Evolutionary conservation across 1,284 basidiomycete species (phyloP), one percentile per base, ranked within the genome.

Genomic region (Retiboletus flavoniger): DNA sequence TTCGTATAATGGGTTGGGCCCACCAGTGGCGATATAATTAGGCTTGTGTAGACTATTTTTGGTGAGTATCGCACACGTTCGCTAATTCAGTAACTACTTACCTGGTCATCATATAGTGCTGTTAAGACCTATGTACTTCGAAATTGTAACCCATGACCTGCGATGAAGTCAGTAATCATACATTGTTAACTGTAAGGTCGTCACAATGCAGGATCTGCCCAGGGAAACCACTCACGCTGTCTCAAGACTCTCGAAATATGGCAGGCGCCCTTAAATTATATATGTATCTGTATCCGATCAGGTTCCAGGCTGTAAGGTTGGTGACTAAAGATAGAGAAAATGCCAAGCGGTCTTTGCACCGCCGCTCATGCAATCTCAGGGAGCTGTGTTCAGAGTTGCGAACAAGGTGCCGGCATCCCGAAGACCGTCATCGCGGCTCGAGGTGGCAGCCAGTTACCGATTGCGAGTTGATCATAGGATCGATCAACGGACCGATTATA

Each of bases 161-260:
- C 43, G 31, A 53, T 21, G 5, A 19, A 35, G 24, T 13, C 34
- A 39, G 16, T 40, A 34, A 36, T 17, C 8, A 31, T n/a, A 24
- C 54, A 56, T 14, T 16, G 36, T 16, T 29, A n/a, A 17, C 6
- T 52, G 36, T 8, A 50, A 19, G 38, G 26, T 31, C 36, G 55
- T 53, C n/a, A 35, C 19, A 11, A 57, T 54, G 55, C 3, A 57
- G 53, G 11, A 35, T 57, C 16, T 17, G 17, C 50, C 14, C 35
- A 29, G 53, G 36, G 55, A 54, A 54, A 53, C 21, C 26, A 19
- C 47, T 54, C 47, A 54, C 32, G 43, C 53, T 55, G 17, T 38
- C 21, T 38, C 21, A 51, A 28, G 10, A 41, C 31, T 26, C 32
- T 47, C 21, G 26, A 44, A 17, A 29, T 43, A 19, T 43, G 11